phyloP scores from a whole-genome alignment of 805 yeast species.

The Saccharomyces jurei region DNA sequence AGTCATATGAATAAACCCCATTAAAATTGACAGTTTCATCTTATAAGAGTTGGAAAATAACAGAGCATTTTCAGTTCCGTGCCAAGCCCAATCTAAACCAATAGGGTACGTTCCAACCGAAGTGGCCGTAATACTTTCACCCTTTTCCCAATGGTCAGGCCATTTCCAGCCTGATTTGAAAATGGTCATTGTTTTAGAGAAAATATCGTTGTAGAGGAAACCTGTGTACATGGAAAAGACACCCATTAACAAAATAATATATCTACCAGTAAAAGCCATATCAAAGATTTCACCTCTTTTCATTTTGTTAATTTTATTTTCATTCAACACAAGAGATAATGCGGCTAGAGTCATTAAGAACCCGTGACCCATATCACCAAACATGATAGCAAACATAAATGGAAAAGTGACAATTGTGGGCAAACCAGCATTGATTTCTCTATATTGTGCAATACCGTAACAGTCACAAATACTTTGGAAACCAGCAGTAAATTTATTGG shows the following conservation, averaged over 20 bases:
- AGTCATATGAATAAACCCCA: slow-evolving; percentile 72
- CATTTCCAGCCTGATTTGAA: slow-evolving; percentile 66
- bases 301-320: slow-evolving; percentile 43
- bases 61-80: slow-evolving; percentile 67
- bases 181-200: slow-evolving; percentile 61
- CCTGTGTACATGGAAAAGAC: slow-evolving; percentile 68
- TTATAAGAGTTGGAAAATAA: slow-evolving; percentile 66
- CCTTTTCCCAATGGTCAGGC: slow-evolving; percentile 44
- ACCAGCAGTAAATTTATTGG: slow-evolving; percentile 61
- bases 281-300: slow-evolving; percentile 68
- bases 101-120: slow-evolving; percentile 47
- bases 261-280: slow-evolving; percentile 68
- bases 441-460: slow-evolving; percentile 70
- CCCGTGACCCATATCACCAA: slow-evolving; percentile 81
- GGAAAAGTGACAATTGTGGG: slow-evolving; percentile 72
- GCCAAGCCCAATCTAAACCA: slow-evolving; percentile 72
- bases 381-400: slow-evolving; percentile 77
- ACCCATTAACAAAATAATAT: slow-evolving; percentile 64
- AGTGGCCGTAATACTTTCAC: slow-evolving; percentile 41
- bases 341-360: slow-evolving; percentile 52
- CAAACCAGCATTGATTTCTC: slow-evolving; percentile 68
- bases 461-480: slow-evolving; percentile 68
- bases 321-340: slow-evolving; percentile 45
- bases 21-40: slow-evolving; percentile 66
- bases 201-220: slow-evolving; percentile 61